phyloP scores from a whole-genome alignment of 371 early-diverging fungal species.

The Cokeromyces recurvatus region DNA sequence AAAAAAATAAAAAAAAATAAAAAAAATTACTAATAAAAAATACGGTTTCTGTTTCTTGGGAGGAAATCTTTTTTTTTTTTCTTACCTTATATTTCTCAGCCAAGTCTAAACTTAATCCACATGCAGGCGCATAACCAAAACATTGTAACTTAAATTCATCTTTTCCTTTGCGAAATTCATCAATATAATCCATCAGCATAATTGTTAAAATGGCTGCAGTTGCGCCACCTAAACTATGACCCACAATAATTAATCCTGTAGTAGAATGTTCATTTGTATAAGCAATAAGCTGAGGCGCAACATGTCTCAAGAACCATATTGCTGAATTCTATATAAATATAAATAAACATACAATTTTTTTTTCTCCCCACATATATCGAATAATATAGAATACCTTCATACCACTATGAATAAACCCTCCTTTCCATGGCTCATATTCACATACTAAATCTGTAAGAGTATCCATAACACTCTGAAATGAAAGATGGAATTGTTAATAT shows the following conservation, averaged over 20 bases:
- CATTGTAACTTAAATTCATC: constrained; percentile 30
- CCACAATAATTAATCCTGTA: constrained; percentile 63
- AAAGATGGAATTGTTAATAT: background rate
- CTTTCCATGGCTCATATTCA: constrained; percentile 84
- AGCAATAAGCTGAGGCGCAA: constrained; percentile 65
- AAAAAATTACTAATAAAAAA: too few relatives aligned
- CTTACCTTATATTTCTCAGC: constrained; percentile 39
- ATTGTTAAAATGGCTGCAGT: constrained; percentile 77
- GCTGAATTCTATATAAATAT: constrained; percentile 53
- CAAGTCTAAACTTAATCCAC: constrained; percentile 37
- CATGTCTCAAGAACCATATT: constrained; percentile 70
- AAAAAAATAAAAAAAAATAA: too few relatives aligned
- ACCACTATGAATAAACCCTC: constrained; percentile 81
- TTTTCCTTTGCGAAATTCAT: constrained; percentile 45
- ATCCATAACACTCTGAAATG: constrained; percentile 67
- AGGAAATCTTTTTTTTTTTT: background rate
- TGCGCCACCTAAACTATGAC: constrained; percentile 82
- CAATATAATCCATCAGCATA: constrained; percentile 62
- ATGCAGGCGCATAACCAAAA: constrained; percentile 48
- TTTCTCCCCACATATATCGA: too few relatives aligned
- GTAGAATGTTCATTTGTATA: constrained; percentile 62
- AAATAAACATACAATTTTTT: background rate
- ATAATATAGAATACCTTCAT: too few relatives aligned
- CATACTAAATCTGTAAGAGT: constrained; percentile 83
- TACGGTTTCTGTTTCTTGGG: too few relatives aligned